Conservation (phyloP, 331 rosid genomes). For the Pyracantha coccinea region DNA sequence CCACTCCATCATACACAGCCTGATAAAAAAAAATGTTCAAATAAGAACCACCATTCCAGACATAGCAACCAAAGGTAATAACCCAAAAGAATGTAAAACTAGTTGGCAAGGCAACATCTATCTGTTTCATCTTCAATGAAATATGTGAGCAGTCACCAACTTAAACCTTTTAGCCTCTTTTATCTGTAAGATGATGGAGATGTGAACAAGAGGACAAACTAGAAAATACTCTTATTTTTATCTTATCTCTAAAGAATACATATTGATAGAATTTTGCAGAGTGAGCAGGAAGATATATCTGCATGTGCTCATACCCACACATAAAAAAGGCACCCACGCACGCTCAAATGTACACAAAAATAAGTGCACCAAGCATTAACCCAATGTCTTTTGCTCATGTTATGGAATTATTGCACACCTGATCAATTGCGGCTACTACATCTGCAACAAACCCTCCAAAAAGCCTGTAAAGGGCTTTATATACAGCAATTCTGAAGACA, state of each 20-base stretch:
- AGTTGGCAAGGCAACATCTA: background rate
- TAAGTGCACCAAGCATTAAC: slow-evolving; percentile 4
- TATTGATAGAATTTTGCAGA: background rate
- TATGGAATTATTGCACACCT: slow-evolving; percentile 42
- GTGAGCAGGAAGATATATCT: background rate
- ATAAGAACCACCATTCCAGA: background rate
- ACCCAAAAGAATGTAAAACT: background rate
- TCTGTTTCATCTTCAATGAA: background rate
- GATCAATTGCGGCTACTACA: slow-evolving; percentile 99
- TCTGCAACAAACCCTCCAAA: slow-evolving; percentile 98
- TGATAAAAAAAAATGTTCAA: slow-evolving; percentile 33
- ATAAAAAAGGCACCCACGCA: background rate
- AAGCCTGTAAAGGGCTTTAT: slow-evolving; percentile 93
- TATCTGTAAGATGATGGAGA: background rate
- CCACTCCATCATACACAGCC: slow-evolving; percentile 99
- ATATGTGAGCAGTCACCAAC: background rate
- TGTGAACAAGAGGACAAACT: background rate
- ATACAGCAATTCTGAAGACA: slow-evolving; percentile 89
- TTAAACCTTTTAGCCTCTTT: background rate
- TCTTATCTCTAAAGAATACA: background rate
- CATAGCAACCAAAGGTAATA: background rate
- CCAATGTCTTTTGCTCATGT: background rate
- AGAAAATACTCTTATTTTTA: background rate
- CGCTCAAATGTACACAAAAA: background rate
- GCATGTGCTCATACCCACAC: background rate